These are phyloP conservation scores for Polyporus arcularius DNA, from an alignment of 768 basidiomycete species.

Conservation along the genomic window DNA sequence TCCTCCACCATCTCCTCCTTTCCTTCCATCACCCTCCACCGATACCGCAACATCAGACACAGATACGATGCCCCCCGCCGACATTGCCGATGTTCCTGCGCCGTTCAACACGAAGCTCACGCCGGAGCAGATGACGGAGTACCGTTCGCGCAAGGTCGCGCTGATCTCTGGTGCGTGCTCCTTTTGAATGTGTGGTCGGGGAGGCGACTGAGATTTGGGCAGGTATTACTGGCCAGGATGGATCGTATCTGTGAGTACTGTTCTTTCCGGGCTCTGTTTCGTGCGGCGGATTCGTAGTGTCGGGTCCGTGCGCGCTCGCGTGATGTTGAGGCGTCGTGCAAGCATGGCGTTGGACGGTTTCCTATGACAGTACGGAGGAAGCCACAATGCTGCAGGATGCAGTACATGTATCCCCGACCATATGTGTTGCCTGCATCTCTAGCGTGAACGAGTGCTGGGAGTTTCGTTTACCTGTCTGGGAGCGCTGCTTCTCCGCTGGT, in stretches of 20 bases:
- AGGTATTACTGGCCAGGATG: constrained; percentile 97
- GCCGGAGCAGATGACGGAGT: constrained; percentile 59
- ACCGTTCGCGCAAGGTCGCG: constrained; percentile 89
- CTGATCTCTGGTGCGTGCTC: constrained; percentile 73
- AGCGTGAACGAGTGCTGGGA: too few relatives aligned
- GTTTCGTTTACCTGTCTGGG: too few relatives aligned
- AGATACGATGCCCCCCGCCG: constrained; percentile 39
- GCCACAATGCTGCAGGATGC: too few relatives aligned
- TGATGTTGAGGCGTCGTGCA: neutral
- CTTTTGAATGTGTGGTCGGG: neutral
- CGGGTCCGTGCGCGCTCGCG: neutral
- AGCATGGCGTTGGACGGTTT: too few relatives aligned
- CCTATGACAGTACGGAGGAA: too few relatives aligned
- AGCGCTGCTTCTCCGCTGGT: neutral
- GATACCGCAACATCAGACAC: neutral
- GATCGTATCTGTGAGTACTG: constrained; percentile 81
- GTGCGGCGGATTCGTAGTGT: neutral
- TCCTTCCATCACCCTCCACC: neutral
- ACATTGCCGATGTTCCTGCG: constrained; percentile 25
- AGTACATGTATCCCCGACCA: too few relatives aligned
- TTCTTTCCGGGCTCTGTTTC: neutral
- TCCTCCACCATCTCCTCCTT: neutral
- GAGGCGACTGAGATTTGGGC: constrained; percentile 13
- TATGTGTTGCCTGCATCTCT: too few relatives aligned
- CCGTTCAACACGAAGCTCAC: constrained; percentile 47